phyloP scores from a whole-genome alignment of 306 rosid genomes.

The Crataegus laevigata region DNA sequence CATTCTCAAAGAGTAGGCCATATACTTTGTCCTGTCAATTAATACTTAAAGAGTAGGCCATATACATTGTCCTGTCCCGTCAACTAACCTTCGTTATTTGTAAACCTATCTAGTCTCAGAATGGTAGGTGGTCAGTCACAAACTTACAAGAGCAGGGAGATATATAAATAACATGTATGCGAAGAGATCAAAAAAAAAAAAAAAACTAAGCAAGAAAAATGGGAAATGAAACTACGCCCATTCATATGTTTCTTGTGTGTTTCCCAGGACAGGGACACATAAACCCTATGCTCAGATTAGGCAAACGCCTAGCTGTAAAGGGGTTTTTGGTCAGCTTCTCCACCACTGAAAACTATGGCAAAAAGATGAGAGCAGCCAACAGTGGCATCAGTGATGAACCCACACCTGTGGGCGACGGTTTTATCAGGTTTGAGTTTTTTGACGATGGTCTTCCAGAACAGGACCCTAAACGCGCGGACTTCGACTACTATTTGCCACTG shows the following conservation, averaged over 20 bases:
- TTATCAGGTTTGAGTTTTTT: conserved; percentile 43
- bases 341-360: conserved; percentile 18
- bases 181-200: no score
- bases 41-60: no score
- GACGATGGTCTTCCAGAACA: conserved; percentile 26
- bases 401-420: conserved; percentile 22
- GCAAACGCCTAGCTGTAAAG: conserved; percentile 31
- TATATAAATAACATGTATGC: no score
- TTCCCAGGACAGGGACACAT: conserved; percentile 55
- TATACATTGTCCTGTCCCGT: no score
- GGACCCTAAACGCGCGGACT: not conserved
- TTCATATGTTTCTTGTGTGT: conserved; percentile 44
- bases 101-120: no score
- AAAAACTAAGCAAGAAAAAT: not conserved
- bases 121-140: no score
- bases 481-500: conserved; percentile 14
- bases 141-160: no score
- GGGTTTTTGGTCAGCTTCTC: conserved; percentile 49
- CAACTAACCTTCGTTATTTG: no score
- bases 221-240: conserved; percentile 2
- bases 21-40: no score
- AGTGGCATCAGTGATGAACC: conserved; percentile 4
- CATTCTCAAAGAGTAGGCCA: no score
- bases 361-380: conserved; percentile 24
- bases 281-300: conserved; percentile 56